Percentiles rank a stretch among this genome's conserved stretches.
Evolutionary conservation across 108 stramenopile species (phyloP).

Genomic region (Fistulifera pelliculosa): DNA sequence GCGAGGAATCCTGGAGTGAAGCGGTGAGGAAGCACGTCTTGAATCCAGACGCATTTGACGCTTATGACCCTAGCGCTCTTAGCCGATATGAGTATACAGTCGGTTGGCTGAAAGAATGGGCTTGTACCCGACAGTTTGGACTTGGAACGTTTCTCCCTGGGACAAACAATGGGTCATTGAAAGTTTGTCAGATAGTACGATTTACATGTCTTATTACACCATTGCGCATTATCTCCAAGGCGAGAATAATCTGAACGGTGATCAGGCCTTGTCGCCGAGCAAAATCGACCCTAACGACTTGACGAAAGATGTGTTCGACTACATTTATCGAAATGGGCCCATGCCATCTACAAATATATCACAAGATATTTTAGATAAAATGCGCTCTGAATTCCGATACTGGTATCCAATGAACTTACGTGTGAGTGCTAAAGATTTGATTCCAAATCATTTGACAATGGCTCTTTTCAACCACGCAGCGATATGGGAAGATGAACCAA

Average conservation of each 20-base stretch:
- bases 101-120: slow-evolving; percentile 98
- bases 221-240: slow-evolving; percentile 92
- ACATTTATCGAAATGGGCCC: slow-evolving; percentile 77
- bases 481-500: slow-evolving; percentile 90
- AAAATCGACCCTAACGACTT: slow-evolving; percentile 76
- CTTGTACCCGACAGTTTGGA: slow-evolving; percentile 95
- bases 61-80: slow-evolving; percentile 71
- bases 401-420: slow-evolving; percentile 99
- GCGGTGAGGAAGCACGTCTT: slow-evolving; percentile 83
- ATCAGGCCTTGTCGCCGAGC: slow-evolving; percentile 55
- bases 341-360: slow-evolving; percentile 73
- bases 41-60: slow-evolving; percentile 77
- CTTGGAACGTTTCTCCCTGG: slow-evolving; percentile 94
- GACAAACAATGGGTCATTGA: slow-evolving; percentile 97
- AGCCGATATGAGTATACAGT: slow-evolving; percentile 79
- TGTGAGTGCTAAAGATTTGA: slow-evolving; percentile 94
- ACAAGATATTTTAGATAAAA: slow-evolving; percentile 58
- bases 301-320: slow-evolving; percentile 90
- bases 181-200: slow-evolving; percentile 93
- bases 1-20: slow-evolving; percentile 84
- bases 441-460: slow-evolving; percentile 98
- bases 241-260: slow-evolving; percentile 83
- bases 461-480: slow-evolving; percentile 97
- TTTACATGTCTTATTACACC: slow-evolving; percentile 99
- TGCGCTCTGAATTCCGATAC: slow-evolving; percentile 85